A percentile compares a stretch with the other conserved stretches of the same genome.
Evolutionary conservation across 352 stramenopile species (phyloP).

Genomic region (Globisporangium paddicum): DNA sequence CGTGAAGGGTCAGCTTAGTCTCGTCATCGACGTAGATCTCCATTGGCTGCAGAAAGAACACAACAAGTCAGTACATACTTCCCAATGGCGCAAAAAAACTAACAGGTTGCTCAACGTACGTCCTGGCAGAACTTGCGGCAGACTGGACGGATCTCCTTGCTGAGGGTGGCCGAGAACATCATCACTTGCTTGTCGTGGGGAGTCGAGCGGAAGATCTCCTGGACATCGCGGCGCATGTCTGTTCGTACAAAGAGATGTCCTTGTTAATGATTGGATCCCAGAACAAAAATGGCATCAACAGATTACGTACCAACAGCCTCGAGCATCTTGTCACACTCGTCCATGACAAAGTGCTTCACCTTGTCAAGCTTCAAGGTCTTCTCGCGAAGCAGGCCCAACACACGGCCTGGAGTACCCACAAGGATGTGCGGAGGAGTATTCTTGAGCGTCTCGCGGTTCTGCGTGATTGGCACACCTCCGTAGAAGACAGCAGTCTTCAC

Average conservation of each 20-base stretch:
- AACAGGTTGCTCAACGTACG: conserved; percentile 48
- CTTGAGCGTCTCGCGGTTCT: conserved; percentile 96
- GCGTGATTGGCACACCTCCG: conserved; percentile 92
- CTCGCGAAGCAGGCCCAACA: conserved; percentile 86
- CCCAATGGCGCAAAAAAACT: not conserved
- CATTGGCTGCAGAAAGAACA: conserved; percentile 80
- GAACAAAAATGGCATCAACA: not conserved
- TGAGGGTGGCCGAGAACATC: conserved; percentile 99
- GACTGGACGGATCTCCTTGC: conserved; percentile 98
- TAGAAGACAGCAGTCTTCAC: conserved; percentile 98
- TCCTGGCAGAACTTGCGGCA: conserved; percentile 99
- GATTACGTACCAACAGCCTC: conserved; percentile 89
- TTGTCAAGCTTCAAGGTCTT: conserved; percentile 98
- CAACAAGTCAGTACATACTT: not conserved
- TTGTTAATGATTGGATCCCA: not conserved
- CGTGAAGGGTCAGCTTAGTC: conserved; percentile 99
- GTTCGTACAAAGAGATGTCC: not conserved
- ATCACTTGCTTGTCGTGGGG: conserved; percentile 99
- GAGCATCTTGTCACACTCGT: conserved; percentile 99
- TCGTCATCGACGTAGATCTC: conserved; percentile 99
- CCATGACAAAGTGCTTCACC: conserved; percentile 99
- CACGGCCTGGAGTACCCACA: conserved; percentile 97
- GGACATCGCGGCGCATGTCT: conserved; percentile 99
- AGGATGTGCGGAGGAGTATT: conserved; percentile 96
- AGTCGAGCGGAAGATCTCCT: conserved; percentile 99